A percentile compares a stretch with the other conserved stretches of the same genome.
Conservation (phyloP, 176 grass and related monocot species). For the Triticum dicoccoides region DNA sequence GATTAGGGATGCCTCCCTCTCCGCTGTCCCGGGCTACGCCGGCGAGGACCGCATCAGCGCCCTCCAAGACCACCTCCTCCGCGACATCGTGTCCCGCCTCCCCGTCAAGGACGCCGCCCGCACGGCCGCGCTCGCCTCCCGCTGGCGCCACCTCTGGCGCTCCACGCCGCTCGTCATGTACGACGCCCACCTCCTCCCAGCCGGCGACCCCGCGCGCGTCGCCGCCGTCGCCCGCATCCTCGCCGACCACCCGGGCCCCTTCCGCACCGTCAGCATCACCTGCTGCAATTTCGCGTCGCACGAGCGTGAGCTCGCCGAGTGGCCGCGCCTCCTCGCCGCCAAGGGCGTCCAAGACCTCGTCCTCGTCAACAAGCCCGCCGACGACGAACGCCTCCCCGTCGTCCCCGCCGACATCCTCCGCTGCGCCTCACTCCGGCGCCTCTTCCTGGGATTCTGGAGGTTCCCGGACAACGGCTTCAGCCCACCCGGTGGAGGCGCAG, state of each 20-base stretch:
- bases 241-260: conserved; percentile 6
- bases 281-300: background rate
- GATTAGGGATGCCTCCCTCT: background rate
- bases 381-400: background rate
- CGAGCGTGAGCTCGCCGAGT: background rate
- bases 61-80: background rate
- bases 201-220: background rate
- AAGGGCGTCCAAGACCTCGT: background rate
- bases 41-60: background rate
- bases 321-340: conserved; percentile 11
- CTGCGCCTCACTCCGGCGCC: conserved; percentile 1
- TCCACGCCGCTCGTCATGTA: background rate
- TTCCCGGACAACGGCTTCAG: background rate
- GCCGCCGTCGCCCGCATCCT: background rate
- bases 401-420: background rate
- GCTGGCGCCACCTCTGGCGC: background rate
- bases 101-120: background rate
- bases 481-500: background rate
- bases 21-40: background rate
- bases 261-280: background rate
- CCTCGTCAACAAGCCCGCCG: background rate
- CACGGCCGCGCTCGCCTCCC: background rate
- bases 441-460: background rate
- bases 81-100: background rate
- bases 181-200: background rate